Evolutionary conservation across 2,329 filamentous ascomycete species (phyloP).

Genomic region (Exutisphaerella laricina): DNA sequence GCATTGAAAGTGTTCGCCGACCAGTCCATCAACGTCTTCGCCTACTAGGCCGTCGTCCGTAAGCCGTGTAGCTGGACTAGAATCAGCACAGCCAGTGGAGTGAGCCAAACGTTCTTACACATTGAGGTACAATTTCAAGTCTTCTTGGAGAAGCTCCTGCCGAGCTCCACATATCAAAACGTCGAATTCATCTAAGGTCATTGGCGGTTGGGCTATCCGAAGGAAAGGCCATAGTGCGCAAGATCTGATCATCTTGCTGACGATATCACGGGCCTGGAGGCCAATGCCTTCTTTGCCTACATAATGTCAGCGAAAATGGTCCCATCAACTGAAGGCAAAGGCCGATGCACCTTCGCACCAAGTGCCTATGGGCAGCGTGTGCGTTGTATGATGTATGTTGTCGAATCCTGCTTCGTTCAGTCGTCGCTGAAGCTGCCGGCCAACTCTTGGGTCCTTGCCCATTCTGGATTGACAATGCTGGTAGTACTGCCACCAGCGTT

Average conservation of each 20-base stretch:
- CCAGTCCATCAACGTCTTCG: neutral
- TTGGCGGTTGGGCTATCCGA: conserved; percentile 6
- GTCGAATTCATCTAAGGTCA: conserved; percentile 14
- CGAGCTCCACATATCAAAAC: conserved; percentile 17
- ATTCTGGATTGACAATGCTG: conserved; percentile 13
- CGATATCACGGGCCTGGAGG: conserved; percentile 6
- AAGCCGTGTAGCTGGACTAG: conserved; percentile 6
- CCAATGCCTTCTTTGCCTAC: conserved; percentile 7
- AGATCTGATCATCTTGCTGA: conserved; percentile 16
- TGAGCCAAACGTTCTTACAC: too few species aligned
- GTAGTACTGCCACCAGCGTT: conserved; percentile 27
- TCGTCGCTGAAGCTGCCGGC: neutral
- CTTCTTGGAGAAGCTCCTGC: conserved; percentile 12
- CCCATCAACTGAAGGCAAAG: neutral
- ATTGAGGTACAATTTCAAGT: conserved; percentile 20
- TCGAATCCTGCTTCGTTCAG: conserved; percentile 14
- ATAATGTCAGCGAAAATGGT: conserved; percentile 3
- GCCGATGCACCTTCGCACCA: conserved; percentile 9
- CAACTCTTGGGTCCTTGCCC: conserved; percentile 16
- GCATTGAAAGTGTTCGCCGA: too few species aligned
- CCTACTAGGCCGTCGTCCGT: conserved; percentile 8
- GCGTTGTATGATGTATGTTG: conserved; percentile 2
- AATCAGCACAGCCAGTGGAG: neutral
- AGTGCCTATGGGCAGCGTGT: conserved; percentile 10
- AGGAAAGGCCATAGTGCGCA: conserved; percentile 18